Conservation (phyloP, 2,329 filamentous ascomycete species). For the Myriosclerotinia scirpicola region DNA sequence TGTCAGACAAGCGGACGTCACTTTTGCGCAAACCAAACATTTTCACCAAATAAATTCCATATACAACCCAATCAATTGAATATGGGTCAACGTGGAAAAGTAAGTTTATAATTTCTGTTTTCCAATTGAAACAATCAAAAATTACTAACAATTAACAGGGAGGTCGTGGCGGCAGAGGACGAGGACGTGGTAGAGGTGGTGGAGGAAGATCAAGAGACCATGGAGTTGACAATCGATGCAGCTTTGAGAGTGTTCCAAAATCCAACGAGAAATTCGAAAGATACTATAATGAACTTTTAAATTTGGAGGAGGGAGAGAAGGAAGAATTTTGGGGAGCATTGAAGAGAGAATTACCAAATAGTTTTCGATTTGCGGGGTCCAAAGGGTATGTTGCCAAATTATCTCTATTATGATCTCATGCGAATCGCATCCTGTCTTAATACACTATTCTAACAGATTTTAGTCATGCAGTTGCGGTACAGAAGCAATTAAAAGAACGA, state of each 20-base stretch:
- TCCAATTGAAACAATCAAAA: constrained; percentile 10
- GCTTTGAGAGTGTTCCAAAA: constrained; percentile 63
- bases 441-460: constrained; percentile 20
- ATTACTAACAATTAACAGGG: constrained; percentile 23
- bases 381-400: constrained; percentile 63
- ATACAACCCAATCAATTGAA: constrained; percentile 12
- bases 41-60: background rate
- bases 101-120: constrained; percentile 26
- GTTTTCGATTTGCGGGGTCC: constrained; percentile 95
- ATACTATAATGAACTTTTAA: constrained; percentile 79
- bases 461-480: constrained; percentile 88
- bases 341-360: constrained; percentile 86
- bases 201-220: constrained; percentile 34
- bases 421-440: constrained; percentile 17
- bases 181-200: constrained; percentile 32
- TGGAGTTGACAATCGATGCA: constrained; percentile 47
- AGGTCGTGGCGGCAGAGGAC: constrained; percentile 31
- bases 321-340: constrained; percentile 81
- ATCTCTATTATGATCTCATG: background rate
- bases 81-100: constrained; percentile 40
- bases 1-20: background rate
- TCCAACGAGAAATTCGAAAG: constrained; percentile 80
- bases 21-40: constrained; percentile 11
- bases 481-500: constrained; percentile 80
- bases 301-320: constrained; percentile 76